Conservation (phyloP, 805 yeast genomes). For the Yamadazyma insecticola region DNA sequence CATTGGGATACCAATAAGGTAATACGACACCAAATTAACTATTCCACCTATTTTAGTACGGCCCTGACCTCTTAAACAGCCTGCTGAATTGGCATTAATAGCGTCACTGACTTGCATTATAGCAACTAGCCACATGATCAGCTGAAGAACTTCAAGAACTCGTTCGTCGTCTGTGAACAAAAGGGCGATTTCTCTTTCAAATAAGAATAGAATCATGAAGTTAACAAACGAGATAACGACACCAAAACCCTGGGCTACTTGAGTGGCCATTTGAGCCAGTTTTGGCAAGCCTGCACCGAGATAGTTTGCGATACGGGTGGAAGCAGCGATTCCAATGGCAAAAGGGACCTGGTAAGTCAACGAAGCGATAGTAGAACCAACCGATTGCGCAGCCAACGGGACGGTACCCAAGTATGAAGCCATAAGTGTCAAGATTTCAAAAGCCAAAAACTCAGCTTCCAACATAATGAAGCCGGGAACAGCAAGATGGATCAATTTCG, state of each 20-base stretch:
- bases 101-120: conserved; percentile 69
- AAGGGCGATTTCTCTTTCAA: conserved; percentile 29
- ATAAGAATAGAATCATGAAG: conserved; percentile 24
- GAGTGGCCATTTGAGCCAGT: conserved; percentile 32
- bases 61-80: conserved; percentile 76
- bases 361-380: conserved; percentile 45
- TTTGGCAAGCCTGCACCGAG: conserved; percentile 43
- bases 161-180: conserved; percentile 58
- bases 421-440: conserved; percentile 51
- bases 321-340: conserved; percentile 54
- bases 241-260: conserved; percentile 35
- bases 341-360: conserved; percentile 54
- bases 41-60: conserved; percentile 61
- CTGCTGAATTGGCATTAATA: conserved; percentile 67
- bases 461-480: conserved; percentile 56
- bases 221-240: conserved; percentile 29
- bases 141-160: conserved; percentile 47
- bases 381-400: conserved; percentile 48
- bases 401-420: conserved; percentile 52
- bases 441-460: conserved; percentile 57
- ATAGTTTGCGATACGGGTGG: conserved; percentile 54
- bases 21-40: conserved; percentile 53
- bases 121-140: conserved; percentile 59
- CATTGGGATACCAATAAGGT: conserved; percentile 59
- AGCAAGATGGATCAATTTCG: conserved; percentile 38